Evolutionary conservation across 441 rosid genomes (phyloP).

Genomic region (Populus hybrid): DNA sequence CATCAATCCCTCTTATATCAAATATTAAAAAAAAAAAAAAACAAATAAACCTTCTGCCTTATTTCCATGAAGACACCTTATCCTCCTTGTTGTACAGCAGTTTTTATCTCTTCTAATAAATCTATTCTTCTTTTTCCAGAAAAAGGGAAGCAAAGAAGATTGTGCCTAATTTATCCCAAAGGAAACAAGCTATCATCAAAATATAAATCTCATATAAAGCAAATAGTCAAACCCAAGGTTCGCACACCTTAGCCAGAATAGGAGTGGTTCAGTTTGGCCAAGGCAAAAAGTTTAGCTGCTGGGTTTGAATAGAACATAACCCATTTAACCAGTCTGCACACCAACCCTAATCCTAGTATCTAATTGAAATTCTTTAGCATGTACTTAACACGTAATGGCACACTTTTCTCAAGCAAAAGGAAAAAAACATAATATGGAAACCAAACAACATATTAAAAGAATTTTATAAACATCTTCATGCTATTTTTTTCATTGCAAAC

Average conservation of each 20-base stretch:
- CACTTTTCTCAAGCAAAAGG: not conserved
- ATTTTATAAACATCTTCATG: too few species aligned
- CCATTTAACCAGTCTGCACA: not conserved
- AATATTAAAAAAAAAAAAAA: too few species aligned
- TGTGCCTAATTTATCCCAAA: not conserved
- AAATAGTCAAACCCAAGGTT: not conserved
- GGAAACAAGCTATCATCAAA: not conserved
- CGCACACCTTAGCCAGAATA: not conserved
- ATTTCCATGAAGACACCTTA: not conserved
- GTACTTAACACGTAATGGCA: not conserved
- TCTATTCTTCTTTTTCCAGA: not conserved
- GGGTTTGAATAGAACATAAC: not conserved
- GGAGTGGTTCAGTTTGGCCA: not conserved
- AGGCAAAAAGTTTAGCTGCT: not conserved
- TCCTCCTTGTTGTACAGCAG: not conserved
- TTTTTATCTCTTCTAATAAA: not conserved
- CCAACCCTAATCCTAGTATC: not conserved
- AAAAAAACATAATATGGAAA: too few species aligned
- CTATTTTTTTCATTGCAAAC: too few species aligned
- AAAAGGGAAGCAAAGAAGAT: not conserved
- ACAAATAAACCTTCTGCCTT: not conserved
- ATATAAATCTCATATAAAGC: not conserved
- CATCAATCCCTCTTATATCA: not conserved
- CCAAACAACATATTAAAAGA: too few species aligned
- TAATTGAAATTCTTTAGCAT: not conserved